Base-by-base conservation (phyloP, 768 basidiomycete genomes). In the Tricholoma bakamatsutake region DNA sequence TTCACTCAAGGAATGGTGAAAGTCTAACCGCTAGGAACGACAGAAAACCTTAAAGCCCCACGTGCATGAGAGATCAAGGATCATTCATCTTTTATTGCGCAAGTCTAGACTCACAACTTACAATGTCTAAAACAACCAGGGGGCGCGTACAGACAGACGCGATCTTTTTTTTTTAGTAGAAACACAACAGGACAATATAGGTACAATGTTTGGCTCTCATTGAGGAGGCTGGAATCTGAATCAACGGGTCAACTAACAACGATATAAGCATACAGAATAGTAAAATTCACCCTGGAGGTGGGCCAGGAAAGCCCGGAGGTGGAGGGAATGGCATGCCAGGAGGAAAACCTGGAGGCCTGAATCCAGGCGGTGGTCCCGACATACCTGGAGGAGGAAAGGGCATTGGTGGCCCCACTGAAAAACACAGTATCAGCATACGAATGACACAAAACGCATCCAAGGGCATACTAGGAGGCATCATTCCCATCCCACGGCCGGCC, bases 401-500 rank as follows among this genome's bases (percentile, higher is more conserved):
- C 79, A 85, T 85, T 21, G 87, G 87, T 15, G 88, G 77, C 24
- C 81, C 84, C 77, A 82, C 85, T 88, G 55, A 60, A 56, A 50
- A 33, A 42, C 33, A 52, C 48, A 55, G 60, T 49, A 62, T 59
- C 61, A 63, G 57, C 37, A 60, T 35, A 51, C 55, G 13, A 48
- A 31, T 52, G 42, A 56, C 35, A 13, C 10, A 12, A 11, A 28
- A 35, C 27, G 24, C 43, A 18, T 46, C 7, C 56, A 49, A 45
- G 48, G 24, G 78, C 87, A 55, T 69, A 90, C 89, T 82, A 1
- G 89, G 87, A 54, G 89, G 90, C 83, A 91, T 84, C 89, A 92
- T 93, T 54, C 93, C 92, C 84, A 98, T 96, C 55, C 96, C 96
- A 63, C 96, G 87, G 62, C 96, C 95, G 40, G 95, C 96, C 68